These are phyloP conservation scores for Saccharum hybrid DNA, from an alignment of 202 grass and related monocot genomes.

Conservation along the genomic window DNA sequence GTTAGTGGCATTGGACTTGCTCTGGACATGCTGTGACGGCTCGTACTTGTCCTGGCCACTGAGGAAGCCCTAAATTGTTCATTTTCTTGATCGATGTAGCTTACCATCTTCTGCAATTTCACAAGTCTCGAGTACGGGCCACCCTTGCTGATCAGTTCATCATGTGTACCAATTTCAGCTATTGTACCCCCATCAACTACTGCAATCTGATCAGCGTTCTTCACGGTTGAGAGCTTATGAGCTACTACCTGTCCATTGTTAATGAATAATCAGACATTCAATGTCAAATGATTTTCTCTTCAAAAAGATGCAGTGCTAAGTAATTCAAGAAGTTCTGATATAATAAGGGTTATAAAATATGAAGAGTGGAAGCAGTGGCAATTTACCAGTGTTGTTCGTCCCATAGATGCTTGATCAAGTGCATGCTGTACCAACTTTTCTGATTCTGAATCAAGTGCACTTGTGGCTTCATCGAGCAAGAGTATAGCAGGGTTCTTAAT, in stretches of 20 bases:
- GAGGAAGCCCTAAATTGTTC: slow-evolving; percentile 78
- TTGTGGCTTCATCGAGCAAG: slow-evolving; percentile 97
- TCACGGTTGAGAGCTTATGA: slow-evolving; percentile 98
- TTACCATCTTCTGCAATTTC: slow-evolving; percentile 93
- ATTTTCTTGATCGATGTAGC: slow-evolving; percentile 90
- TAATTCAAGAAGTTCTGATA: slow-evolving; percentile 1
- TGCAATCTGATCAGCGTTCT: slow-evolving; percentile 91
- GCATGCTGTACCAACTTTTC: slow-evolving; percentile 95
- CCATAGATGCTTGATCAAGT: slow-evolving; percentile 99
- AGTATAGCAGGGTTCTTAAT: slow-evolving; percentile 96
- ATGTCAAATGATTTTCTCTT: neutral
- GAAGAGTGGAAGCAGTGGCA: slow-evolving; percentile 8
- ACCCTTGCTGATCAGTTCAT: slow-evolving; percentile 77
- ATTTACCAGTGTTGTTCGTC: slow-evolving; percentile 93
- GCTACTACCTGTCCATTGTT: slow-evolving; percentile 78
- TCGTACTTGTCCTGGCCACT: slow-evolving; percentile 73
- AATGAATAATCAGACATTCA: slow-evolving; percentile 29
- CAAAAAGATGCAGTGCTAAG: neutral
- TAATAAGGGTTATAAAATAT: neutral
- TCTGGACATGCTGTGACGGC: slow-evolving; percentile 77
- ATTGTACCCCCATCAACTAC: slow-evolving; percentile 83
- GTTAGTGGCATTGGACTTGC: slow-evolving; percentile 84
- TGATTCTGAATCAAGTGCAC: slow-evolving; percentile 95
- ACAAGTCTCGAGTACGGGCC: slow-evolving; percentile 89
- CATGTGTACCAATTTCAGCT: slow-evolving; percentile 91